Percentiles rank a stretch among this genome's conserved stretches.
Evolutionary conservation across 2,329 filamentous ascomycete species (phyloP).

Genomic region (Zasmidium angulare): DNA sequence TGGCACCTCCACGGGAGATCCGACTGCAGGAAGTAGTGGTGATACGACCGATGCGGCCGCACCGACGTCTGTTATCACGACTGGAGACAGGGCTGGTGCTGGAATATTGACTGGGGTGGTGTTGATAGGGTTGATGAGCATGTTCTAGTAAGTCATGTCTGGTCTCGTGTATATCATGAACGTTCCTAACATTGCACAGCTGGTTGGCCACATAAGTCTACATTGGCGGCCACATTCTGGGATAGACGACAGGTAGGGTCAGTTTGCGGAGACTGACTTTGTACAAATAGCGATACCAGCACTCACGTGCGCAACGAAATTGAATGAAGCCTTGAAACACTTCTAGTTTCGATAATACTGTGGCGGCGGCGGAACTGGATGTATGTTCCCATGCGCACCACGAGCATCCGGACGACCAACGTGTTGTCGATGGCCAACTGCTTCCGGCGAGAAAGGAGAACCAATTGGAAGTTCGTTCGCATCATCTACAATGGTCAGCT

Average conservation of each 20-base stretch:
- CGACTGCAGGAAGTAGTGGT: slow-evolving; percentile 39
- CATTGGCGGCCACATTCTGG: not conserved
- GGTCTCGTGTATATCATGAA: no score
- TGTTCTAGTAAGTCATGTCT: not conserved
- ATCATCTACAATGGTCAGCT: not conserved
- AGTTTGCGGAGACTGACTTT: not conserved
- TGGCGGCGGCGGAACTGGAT: not conserved
- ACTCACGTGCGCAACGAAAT: not conserved
- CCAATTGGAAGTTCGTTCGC: not conserved
- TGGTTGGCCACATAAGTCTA: not conserved
- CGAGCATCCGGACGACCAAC: not conserved
- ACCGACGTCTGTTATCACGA: slow-evolving; percentile 47
- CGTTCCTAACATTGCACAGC: not conserved
- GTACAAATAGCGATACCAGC: not conserved
- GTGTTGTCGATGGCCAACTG: not conserved
- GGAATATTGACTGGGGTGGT: slow-evolving; percentile 31
- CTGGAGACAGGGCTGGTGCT: slow-evolving; percentile 69
- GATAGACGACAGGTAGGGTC: not conserved
- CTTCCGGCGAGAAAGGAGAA: not conserved
- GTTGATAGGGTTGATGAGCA: slow-evolving; percentile 11
- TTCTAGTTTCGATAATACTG: not conserved
- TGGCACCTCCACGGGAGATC: slow-evolving; percentile 52
- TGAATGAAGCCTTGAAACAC: not conserved
- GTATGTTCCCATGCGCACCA: not conserved
- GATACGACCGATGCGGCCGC: slow-evolving; percentile 27